Percentiles rank a stretch among this genome's conserved stretches.
Evolutionary conservation across 345 rosid species (phyloP).

Genomic region (Anastatica hierochuntica): DNA sequence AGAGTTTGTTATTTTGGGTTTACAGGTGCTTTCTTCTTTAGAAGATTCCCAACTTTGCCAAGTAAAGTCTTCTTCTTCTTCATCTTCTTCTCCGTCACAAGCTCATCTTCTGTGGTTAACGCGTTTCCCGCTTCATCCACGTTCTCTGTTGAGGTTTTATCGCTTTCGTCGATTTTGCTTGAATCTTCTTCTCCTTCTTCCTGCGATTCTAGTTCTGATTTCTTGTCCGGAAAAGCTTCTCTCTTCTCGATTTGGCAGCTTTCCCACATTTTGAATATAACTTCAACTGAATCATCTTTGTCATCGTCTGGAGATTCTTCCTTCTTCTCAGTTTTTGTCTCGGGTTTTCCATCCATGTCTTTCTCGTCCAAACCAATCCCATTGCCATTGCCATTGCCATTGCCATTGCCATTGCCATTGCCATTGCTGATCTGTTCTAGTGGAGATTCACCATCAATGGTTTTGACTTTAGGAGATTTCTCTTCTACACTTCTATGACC

Average conservation of each 20-base stretch:
- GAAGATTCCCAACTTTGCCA: constrained; percentile 82
- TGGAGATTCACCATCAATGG: constrained; percentile 23
- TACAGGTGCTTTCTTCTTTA: constrained; percentile 75
- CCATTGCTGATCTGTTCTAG: constrained; percentile 26
- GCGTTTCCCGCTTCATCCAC: constrained; percentile 37
- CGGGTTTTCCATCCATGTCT: constrained; percentile 38
- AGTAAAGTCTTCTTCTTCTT: constrained; percentile 94
- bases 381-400: constrained; percentile 12
- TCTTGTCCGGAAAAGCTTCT: constrained; percentile 74
- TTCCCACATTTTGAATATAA: constrained; percentile 93
- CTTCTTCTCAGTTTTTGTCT: constrained; percentile 42
- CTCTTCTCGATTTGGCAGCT: constrained; percentile 96
- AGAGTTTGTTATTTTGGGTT: constrained; percentile 43
- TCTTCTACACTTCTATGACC: constrained; percentile 75
- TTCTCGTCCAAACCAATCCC: constrained; percentile 30
- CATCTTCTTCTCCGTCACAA: constrained; percentile 23
- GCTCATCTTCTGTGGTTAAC: constrained; percentile 48
- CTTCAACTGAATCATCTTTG: constrained; percentile 62
- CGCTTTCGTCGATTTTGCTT: constrained; percentile 50
- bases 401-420: constrained; percentile 17
- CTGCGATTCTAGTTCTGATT: constrained; percentile 52
- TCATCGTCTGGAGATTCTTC: constrained; percentile 24
- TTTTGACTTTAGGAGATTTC: constrained; percentile 36
- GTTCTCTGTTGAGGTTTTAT: constrained; percentile 49
- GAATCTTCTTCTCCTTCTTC: constrained; percentile 84